Percentiles rank a stretch among this genome's conserved stretches.
phyloP scores from a whole-genome alignment of 768 basidiomycete species.

The Boletus insuetus region DNA sequence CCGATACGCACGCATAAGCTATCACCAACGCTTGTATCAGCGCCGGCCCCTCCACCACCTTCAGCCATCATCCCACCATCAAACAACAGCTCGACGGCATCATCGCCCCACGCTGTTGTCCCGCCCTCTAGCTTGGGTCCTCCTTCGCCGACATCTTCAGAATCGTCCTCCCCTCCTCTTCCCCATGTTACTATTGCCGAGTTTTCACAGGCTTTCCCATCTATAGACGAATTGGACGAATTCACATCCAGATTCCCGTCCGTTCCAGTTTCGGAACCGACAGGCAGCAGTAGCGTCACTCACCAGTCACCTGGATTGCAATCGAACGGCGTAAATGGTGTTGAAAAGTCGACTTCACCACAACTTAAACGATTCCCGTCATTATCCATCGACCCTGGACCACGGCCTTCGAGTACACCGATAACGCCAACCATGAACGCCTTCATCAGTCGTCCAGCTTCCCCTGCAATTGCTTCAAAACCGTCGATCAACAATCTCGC shows the following conservation, averaged over 20 bases:
- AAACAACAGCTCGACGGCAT: slow-evolving; percentile 32
- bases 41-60: slow-evolving; percentile 22
- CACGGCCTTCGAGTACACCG: slow-evolving; percentile 69
- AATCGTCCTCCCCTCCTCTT: slow-evolving; percentile 58
- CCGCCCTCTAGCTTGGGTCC: slow-evolving; percentile 71
- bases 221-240: slow-evolving; percentile 75
- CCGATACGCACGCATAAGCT: slow-evolving; percentile 38
- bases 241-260: slow-evolving; percentile 47
- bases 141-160: slow-evolving; percentile 70
- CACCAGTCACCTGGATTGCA: slow-evolving; percentile 21
- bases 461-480: slow-evolving; percentile 47
- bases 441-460: slow-evolving; percentile 62
- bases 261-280: slow-evolving; percentile 41
- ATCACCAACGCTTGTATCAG: slow-evolving; percentile 35
- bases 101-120: slow-evolving; percentile 64
- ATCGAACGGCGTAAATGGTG: slow-evolving; percentile 31
- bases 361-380: slow-evolving; percentile 37
- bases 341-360: slow-evolving; percentile 32
- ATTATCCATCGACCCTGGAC: slow-evolving; percentile 45
- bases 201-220: slow-evolving; percentile 67
- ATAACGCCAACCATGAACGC: slow-evolving; percentile 55
- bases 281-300: slow-evolving; percentile 29
- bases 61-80: slow-evolving; percentile 18
- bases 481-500: slow-evolving; percentile 41
- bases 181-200: slow-evolving; percentile 45